Percentiles rank a stretch among this genome's conserved stretches.
phyloP scores from a whole-genome alignment of 2,329 filamentous ascomycete species.

The Chrysoporthe austroafricana region DNA sequence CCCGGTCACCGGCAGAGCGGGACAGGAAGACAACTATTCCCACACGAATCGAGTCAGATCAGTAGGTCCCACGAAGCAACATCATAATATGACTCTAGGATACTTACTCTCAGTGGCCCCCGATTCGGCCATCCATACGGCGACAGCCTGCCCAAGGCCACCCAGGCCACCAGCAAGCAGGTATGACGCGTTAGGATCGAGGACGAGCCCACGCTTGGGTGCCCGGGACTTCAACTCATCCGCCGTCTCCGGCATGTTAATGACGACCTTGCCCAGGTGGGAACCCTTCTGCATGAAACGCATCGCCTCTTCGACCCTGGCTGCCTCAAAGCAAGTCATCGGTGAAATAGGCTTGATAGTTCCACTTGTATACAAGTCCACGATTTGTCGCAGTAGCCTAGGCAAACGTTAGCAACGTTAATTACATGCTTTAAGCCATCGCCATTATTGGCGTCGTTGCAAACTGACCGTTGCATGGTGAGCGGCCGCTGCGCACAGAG shows the following conservation, averaged over 20 bases:
- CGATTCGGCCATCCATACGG: slow-evolving; percentile 17
- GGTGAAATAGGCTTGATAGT: slow-evolving; percentile 29
- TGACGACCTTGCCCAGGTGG: slow-evolving; percentile 48
- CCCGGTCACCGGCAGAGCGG: slow-evolving; percentile 1
- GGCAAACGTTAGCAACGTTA: not conserved
- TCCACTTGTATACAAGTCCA: slow-evolving; percentile 22
- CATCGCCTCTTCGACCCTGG: slow-evolving; percentile 38
- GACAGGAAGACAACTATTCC: slow-evolving; percentile 12
- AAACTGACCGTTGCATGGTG: not conserved
- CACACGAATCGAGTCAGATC: not conserved
- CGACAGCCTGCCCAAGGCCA: slow-evolving; percentile 11
- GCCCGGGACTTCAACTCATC: slow-evolving; percentile 5
- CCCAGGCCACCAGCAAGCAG: slow-evolving; percentile 17
- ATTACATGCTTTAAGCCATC: not conserved
- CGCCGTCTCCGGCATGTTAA: slow-evolving; percentile 32
- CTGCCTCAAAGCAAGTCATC: slow-evolving; percentile 32
- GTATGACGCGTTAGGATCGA: slow-evolving; percentile 15
- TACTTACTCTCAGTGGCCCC: slow-evolving; percentile 1
- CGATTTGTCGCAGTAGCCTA: slow-evolving; percentile 1
- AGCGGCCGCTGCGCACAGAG: slow-evolving; percentile 1
- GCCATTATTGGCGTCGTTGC: not conserved
- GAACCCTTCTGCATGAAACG: slow-evolving; percentile 43
- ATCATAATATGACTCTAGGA: not conserved
- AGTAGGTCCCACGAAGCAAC: not conserved
- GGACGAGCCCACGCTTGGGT: not conserved